Conservation (phyloP, 2,329 filamentous ascomycete species). For the Penicillium sp. region DNA sequence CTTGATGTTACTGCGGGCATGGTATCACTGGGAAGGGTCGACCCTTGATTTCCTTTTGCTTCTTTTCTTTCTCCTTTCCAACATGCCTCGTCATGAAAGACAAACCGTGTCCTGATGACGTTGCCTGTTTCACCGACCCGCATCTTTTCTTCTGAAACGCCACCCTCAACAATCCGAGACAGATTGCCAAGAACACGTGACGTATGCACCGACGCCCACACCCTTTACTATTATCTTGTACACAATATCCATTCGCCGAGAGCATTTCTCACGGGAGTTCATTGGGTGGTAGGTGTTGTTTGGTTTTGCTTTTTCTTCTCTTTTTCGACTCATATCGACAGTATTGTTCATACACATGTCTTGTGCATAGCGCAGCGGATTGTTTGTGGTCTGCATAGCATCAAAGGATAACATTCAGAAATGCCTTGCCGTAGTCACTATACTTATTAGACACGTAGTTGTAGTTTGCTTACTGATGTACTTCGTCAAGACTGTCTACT, state of each 20-base stretch:
- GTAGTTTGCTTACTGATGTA: too few relatives aligned
- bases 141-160: conserved; percentile 1
- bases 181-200: conserved; percentile 7
- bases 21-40: not conserved
- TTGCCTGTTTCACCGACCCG: not conserved
- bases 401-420: not conserved
- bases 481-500: too few relatives aligned
- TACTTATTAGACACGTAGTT: too few relatives aligned
- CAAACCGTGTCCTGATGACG: not conserved
- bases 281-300: conserved; percentile 10
- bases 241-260: conserved; percentile 1
- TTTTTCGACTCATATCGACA: not conserved
- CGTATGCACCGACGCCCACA: not conserved
- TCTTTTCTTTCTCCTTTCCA: conserved; percentile 17
- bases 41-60: conserved; percentile 10
- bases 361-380: conserved; percentile 17
- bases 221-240: not conserved
- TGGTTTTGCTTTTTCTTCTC: not conserved
- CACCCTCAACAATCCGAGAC: conserved; percentile 5
- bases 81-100: not conserved
- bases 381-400: conserved; percentile 10
- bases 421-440: too few relatives aligned
- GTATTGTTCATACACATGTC: conserved; percentile 10
- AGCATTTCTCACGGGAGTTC: conserved; percentile 13
- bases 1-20: conserved; percentile 12